phyloP scores from a whole-genome alignment of 495 filamentous ascomycete genomes.

The Aspergillus leporis region DNA sequence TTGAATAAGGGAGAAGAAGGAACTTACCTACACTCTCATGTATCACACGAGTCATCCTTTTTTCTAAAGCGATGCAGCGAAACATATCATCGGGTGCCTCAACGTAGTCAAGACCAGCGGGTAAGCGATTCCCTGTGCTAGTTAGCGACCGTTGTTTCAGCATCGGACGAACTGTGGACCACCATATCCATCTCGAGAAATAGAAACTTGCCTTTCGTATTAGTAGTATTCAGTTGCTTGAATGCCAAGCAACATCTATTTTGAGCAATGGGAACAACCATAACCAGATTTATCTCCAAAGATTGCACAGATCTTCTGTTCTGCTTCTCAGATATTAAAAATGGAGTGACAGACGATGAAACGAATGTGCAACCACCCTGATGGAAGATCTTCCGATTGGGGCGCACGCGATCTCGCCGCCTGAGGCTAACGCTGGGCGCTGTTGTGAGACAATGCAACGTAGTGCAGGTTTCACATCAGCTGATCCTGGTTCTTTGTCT shows the following conservation, averaged over 20 bases:
- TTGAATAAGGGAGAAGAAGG: background rate
- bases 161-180: constrained; percentile 5
- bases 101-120: background rate
- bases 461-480: too few relatives aligned
- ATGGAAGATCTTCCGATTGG: background rate
- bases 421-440: background rate
- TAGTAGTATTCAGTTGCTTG: background rate
- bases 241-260: background rate
- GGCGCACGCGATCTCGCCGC: background rate
- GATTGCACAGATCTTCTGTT: background rate
- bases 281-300: background rate
- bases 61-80: background rate
- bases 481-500: too few relatives aligned
- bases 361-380: background rate
- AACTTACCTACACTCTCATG: background rate
- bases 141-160: constrained; percentile 1
- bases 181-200: background rate
- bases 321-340: background rate
- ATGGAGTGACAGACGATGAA: background rate
- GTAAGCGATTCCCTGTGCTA: background rate
- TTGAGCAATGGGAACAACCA: background rate
- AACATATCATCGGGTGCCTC: background rate
- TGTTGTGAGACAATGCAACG: background rate
- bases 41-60: background rate
- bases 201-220: background rate